Percentiles rank a stretch among this genome's conserved stretches.
Evolutionary conservation across 345 rosid genomes (phyloP).

Genomic region (Gossypium arboreum): DNA sequence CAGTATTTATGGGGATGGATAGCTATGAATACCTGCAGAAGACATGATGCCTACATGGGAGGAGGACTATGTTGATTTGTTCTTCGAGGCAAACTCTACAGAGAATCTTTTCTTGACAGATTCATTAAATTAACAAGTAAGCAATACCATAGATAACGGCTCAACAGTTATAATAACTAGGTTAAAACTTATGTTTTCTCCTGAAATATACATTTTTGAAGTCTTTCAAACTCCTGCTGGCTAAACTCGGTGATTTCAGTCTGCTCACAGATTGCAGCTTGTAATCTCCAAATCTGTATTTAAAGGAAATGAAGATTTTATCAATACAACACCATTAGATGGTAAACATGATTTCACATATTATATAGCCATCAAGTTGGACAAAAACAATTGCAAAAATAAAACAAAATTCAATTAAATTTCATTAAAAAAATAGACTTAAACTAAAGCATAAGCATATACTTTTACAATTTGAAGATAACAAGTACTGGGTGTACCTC

Average conservation of each 20-base stretch:
- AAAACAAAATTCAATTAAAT: neutral
- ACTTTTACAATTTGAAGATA: neutral
- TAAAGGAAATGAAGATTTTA: constrained; percentile 11
- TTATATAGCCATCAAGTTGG: neutral
- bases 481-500: constrained; percentile 46
- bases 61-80: constrained; percentile 65
- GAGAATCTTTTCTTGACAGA: constrained; percentile 74
- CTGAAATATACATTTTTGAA: constrained; percentile 55
- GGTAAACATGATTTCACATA: neutral
- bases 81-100: constrained; percentile 88
- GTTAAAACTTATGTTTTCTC: neutral
- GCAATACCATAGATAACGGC: neutral
- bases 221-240: constrained; percentile 74
- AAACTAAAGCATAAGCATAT: constrained; percentile 1
- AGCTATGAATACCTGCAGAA: constrained; percentile 60
- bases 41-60: constrained; percentile 83
- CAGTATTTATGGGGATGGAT: neutral
- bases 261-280: constrained; percentile 67
- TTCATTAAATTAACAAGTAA: constrained; percentile 10
- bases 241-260: constrained; percentile 61
- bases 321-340: neutral
- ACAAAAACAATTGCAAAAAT: constrained; percentile 4
- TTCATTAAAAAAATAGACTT: neutral
- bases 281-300: constrained; percentile 71
- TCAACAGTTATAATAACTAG: neutral